phyloP scores from a whole-genome alignment of 1,284 basidiomycete species.

The Phellopilus nigrolimitatus region DNA sequence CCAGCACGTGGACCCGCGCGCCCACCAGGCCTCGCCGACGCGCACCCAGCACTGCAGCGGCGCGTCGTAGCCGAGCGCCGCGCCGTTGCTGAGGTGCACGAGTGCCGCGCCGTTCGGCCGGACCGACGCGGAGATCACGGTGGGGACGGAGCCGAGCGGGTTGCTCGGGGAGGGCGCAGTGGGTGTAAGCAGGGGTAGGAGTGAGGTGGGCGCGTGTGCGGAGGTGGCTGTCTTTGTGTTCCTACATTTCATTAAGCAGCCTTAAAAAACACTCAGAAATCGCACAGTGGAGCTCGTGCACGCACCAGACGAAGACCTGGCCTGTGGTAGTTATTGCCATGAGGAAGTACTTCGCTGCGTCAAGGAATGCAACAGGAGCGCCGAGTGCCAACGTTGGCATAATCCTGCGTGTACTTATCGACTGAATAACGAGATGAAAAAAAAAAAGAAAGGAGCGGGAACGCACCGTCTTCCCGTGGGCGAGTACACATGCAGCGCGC shows the following conservation, averaged over 20 bases:
- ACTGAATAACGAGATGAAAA: constrained; percentile 20
- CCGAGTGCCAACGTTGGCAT: constrained; percentile 76
- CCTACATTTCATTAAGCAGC: constrained; percentile 47
- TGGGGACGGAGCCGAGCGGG: constrained; percentile 12
- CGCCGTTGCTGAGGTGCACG: constrained; percentile 68
- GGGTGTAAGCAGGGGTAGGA: constrained; percentile 51
- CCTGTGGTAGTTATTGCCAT: constrained; percentile 71
- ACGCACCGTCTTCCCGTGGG: constrained; percentile 70
- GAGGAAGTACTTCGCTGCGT: constrained; percentile 58
- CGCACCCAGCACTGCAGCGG: constrained; percentile 64
- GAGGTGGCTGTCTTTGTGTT: constrained; percentile 63
- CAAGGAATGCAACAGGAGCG: constrained; percentile 63
- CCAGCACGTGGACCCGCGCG: constrained; percentile 77
- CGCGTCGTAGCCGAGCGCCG: constrained; percentile 73
- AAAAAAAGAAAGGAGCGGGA: background rate
- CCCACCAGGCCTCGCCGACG: constrained; percentile 76
- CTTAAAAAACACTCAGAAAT: constrained; percentile 13
- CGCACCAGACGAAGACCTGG: constrained; percentile 70
- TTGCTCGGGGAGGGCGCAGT: constrained; percentile 7
- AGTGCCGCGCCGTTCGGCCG: constrained; percentile 77
- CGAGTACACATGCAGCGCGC: constrained; percentile 74
- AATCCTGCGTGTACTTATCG: constrained; percentile 47
- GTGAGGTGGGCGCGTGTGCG: constrained; percentile 59
- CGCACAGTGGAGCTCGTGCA: constrained; percentile 17
- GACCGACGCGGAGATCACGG: constrained; percentile 48